Evolutionary conservation across 2,329 filamentous ascomycete genomes (phyloP).

Genomic region (Aureobasidium sp.): DNA sequence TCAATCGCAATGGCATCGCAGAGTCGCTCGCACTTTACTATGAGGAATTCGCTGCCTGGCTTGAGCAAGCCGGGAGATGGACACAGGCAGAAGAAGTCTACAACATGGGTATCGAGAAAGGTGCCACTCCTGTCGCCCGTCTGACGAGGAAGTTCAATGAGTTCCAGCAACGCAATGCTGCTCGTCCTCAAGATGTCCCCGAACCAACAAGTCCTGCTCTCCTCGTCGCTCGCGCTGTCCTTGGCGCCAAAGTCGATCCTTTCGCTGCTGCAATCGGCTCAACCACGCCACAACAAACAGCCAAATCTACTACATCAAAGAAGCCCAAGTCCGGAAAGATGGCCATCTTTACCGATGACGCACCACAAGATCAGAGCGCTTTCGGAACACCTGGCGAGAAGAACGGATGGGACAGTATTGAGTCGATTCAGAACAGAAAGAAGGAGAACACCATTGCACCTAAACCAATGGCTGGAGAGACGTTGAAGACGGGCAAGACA

Average conservation of each 20-base stretch:
- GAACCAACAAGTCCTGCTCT: conserved; percentile 82
- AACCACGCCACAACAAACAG: conserved; percentile 59
- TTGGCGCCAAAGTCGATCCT: conserved; percentile 80
- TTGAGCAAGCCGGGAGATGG: conserved; percentile 79
- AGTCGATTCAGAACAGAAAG: conserved; percentile 75
- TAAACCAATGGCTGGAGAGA: conserved; percentile 88
- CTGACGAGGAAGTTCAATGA: conserved; percentile 85
- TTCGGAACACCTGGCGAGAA: conserved; percentile 40
- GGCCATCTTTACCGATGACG: conserved; percentile 74
- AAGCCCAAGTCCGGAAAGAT: conserved; percentile 74
- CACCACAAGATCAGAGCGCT: conserved; percentile 39
- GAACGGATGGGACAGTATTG: conserved; percentile 88
- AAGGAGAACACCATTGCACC: conserved; percentile 88
- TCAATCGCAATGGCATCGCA: conserved; percentile 81
- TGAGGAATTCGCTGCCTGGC: conserved; percentile 91
- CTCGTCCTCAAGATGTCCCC: conserved; percentile 51
- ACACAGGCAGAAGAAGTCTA: conserved; percentile 92
- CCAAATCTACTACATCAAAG: conserved; percentile 38
- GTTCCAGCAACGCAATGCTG: conserved; percentile 74
- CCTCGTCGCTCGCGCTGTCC: conserved; percentile 71
- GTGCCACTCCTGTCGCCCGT: conserved; percentile 74
- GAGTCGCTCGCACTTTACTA: conserved; percentile 87
- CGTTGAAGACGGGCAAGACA: conserved; percentile 77
- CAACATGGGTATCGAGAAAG: conserved; percentile 77
- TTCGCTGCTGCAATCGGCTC: conserved; percentile 55